phyloP scores from a whole-genome alignment of 495 filamentous ascomycete species.

The Aspergillus nanangensis region DNA sequence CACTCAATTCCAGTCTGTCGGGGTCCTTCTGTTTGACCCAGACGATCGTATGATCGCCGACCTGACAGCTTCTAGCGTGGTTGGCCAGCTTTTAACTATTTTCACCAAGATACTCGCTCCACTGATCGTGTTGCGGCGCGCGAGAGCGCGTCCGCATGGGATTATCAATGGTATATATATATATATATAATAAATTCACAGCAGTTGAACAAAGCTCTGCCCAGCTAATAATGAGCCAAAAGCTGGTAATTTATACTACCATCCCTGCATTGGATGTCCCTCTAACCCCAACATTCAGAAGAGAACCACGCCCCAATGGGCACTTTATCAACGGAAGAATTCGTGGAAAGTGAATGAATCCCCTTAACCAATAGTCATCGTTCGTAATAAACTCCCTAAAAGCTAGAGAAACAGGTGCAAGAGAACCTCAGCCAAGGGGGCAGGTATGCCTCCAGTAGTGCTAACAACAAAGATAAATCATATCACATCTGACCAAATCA shows the following conservation, averaged over 20 bases:
- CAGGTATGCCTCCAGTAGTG: conserved; percentile 48
- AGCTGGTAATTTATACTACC: no score
- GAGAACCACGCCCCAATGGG: conserved; percentile 57
- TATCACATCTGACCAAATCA: no score
- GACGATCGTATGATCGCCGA: no score
- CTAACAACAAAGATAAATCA: no score
- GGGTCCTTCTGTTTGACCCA: no score
- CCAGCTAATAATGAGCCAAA: no score
- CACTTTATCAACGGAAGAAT: conserved; percentile 57
- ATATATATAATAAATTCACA: not conserved
- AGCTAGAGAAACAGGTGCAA: conserved; percentile 55
- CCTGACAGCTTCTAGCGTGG: no score
- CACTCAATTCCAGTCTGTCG: no score
- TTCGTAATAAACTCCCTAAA: conserved; percentile 48
- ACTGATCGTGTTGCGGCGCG: no score
- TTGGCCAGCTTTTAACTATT: no score
- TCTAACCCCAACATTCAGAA: conserved; percentile 52
- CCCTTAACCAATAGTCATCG: conserved; percentile 54
- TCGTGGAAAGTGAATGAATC: conserved; percentile 57
- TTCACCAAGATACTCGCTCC: no score
- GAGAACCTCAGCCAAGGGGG: conserved; percentile 45
- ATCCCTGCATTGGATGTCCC: conserved; percentile 46
- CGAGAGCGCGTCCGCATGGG: not conserved
- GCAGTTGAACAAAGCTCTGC: no score
- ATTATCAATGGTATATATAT: not conserved